These are phyloP conservation scores for Phialophora expanda DNA, from an alignment of 2,329 filamentous ascomycete species.

Conservation along the genomic window DNA sequence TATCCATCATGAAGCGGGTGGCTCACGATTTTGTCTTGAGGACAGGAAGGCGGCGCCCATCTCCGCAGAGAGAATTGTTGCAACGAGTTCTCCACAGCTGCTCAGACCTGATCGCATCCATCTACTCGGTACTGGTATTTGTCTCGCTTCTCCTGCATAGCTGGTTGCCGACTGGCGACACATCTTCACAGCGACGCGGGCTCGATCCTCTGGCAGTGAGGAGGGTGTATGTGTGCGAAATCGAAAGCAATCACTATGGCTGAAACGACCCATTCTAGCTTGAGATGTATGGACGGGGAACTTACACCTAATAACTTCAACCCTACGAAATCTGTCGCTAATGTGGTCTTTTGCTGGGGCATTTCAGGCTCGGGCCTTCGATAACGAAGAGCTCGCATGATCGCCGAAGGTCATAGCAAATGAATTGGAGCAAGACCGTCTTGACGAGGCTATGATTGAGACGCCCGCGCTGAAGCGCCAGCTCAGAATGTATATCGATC, in stretches of 20 bases:
- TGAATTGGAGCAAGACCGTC: neutral
- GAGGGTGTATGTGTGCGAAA: neutral
- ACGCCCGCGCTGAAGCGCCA: neutral
- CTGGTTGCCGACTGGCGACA: neutral
- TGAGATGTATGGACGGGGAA: neutral
- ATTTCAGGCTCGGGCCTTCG: neutral
- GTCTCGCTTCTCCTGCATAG: neutral
- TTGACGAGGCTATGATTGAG: neutral
- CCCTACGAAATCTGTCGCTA: neutral
- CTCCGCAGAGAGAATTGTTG: neutral
- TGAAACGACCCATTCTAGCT: neutral
- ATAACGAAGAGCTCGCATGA: neutral
- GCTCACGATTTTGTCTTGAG: neutral
- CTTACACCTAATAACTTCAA: neutral
- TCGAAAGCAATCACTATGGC: neutral
- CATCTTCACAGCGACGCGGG: neutral
- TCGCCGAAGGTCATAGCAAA: neutral
- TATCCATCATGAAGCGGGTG: neutral
- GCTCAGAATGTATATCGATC: neutral
- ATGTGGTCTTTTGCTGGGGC: neutral
- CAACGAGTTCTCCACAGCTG: neutral
- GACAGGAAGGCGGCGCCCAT: neutral
- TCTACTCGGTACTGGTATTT: neutral
- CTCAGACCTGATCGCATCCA: neutral
- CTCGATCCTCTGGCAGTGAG: no score